A percentile compares a stretch with the other conserved stretches of the same genome.
These are phyloP conservation scores for Boeremia lycopersici DNA, from an alignment of 2,329 filamentous ascomycete genomes.

Conservation along the genomic window DNA sequence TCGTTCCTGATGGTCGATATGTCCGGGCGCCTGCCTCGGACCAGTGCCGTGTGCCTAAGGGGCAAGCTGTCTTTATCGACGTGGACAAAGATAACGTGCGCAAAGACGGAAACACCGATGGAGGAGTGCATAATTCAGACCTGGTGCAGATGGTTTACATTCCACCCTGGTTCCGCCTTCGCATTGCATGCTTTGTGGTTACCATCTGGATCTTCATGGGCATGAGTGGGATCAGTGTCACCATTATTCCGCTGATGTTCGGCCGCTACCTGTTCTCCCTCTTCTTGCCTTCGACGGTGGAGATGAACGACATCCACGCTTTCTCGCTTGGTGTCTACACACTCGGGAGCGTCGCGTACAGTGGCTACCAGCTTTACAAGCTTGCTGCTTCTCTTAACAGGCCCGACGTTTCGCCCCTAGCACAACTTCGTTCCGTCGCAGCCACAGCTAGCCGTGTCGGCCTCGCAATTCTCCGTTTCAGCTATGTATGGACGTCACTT, in stretches of 20 bases:
- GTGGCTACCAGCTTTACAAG: constrained; percentile 56
- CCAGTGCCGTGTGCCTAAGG: constrained; percentile 91
- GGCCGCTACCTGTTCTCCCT: constrained; percentile 78
- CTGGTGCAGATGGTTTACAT: constrained; percentile 67
- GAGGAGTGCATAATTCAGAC: constrained; percentile 48
- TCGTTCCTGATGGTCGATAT: constrained; percentile 77
- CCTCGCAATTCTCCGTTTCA: constrained; percentile 57
- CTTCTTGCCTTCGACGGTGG: constrained; percentile 66
- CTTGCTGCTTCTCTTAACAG: constrained; percentile 39
- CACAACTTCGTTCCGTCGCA: constrained; percentile 34
- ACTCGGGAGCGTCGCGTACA: constrained; percentile 71
- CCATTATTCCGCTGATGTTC: constrained; percentile 83
- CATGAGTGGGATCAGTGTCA: constrained; percentile 80
- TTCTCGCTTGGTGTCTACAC: constrained; percentile 90
- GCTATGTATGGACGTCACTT: constrained; percentile 78
- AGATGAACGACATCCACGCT: constrained; percentile 94
- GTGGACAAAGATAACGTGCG: constrained; percentile 71
- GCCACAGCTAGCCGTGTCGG: constrained; percentile 36
- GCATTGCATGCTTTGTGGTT: constrained; percentile 84
- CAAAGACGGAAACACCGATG: constrained; percentile 61
- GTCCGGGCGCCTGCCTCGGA: constrained; percentile 94
- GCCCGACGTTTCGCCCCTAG: constrained; percentile 38
- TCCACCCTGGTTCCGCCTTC: constrained; percentile 80
- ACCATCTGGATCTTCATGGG: constrained; percentile 95
- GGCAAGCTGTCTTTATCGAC: constrained; percentile 77